Conservation (phyloP, 805 yeast species). For the Wickerhamomyces queroliae region DNA sequence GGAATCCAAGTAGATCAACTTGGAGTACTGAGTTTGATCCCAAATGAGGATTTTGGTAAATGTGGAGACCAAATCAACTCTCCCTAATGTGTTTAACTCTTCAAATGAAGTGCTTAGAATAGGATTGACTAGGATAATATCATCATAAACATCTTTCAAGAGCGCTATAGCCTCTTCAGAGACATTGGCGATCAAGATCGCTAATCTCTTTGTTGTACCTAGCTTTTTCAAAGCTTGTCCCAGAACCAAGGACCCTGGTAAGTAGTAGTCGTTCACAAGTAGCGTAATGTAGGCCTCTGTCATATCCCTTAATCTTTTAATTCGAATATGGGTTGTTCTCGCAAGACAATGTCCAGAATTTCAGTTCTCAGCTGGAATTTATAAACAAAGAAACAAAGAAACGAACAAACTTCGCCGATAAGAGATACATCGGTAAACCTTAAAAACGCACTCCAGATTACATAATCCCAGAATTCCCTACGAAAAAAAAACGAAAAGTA, state of each 20-base stretch:
- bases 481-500: no score
- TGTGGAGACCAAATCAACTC: constrained; percentile 46
- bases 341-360: no score
- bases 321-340: no score
- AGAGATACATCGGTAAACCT: no score
- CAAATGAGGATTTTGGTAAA: constrained; percentile 44
- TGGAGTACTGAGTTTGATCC: constrained; percentile 35
- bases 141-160: constrained; percentile 16
- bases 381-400: no score
- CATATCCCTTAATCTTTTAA: no score
- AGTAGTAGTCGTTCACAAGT: constrained; percentile 40
- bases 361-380: no score
- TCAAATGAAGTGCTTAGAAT: constrained; percentile 13
- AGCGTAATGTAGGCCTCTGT: constrained; percentile 35
- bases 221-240: constrained; percentile 30
- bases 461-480: no score
- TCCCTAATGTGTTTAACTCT: constrained; percentile 28
- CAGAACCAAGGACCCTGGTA: constrained; percentile 50
- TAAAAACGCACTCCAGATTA: no score
- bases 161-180: constrained; percentile 19
- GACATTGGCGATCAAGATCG: constrained; percentile 9
- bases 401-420: no score
- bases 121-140: constrained; percentile 22
- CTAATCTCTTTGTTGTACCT: constrained; percentile 7
- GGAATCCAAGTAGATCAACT: constrained; percentile 54